Evolutionary conservation across 108 stramenopile species (phyloP).

Genomic region (Schizochytrium sp.): DNA sequence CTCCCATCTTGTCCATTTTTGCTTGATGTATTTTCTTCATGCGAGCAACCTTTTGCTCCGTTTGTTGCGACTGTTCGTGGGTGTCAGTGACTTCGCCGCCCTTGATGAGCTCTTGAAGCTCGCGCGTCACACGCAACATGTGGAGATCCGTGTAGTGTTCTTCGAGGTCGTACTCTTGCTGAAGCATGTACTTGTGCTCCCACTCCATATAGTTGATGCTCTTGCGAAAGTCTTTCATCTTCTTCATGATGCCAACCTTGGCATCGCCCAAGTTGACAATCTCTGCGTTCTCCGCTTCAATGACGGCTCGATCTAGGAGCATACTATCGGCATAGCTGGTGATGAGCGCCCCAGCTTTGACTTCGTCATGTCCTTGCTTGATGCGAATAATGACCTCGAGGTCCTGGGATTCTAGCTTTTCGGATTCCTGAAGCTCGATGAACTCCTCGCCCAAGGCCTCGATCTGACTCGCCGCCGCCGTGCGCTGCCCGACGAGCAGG

Average conservation of each 20-base stretch:
- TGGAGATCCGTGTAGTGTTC: slow-evolving; percentile 55
- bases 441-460: background rate
- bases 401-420: background rate
- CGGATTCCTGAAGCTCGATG: background rate
- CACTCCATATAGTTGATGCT: slow-evolving; percentile 53
- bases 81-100: slow-evolving; percentile 30
- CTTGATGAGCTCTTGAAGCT: slow-evolving; percentile 48
- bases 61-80: slow-evolving; percentile 19
- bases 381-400: slow-evolving; percentile 39
- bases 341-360: slow-evolving; percentile 39
- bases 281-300: slow-evolving; percentile 40
- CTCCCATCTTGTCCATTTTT: background rate
- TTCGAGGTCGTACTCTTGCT: slow-evolving; percentile 37
- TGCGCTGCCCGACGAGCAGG: slow-evolving; percentile 15
- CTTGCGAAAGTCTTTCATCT: slow-evolving; percentile 50
- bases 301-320: slow-evolving; percentile 37
- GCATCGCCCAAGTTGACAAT: slow-evolving; percentile 30
- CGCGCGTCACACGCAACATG: slow-evolving; percentile 53
- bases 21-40: slow-evolving; percentile 26
- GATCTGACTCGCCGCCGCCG: background rate
- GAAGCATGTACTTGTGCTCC: slow-evolving; percentile 39
- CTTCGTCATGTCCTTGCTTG: slow-evolving; percentile 54
- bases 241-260: slow-evolving; percentile 34
- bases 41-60: slow-evolving; percentile 18
- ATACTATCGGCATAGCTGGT: slow-evolving; percentile 45